Conservation (phyloP, 768 basidiomycete species). For the Mycena albidolilacea region DNA sequence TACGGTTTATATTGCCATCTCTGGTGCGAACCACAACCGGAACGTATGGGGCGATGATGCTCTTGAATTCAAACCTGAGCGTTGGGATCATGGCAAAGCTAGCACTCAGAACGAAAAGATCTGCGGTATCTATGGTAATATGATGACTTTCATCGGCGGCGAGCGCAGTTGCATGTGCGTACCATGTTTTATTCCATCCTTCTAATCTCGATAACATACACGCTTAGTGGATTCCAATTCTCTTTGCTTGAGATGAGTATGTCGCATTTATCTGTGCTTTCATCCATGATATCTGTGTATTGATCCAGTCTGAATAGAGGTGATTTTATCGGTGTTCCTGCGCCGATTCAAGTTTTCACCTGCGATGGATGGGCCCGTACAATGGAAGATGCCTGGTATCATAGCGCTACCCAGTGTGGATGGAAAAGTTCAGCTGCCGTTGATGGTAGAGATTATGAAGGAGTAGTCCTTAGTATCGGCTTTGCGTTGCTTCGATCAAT, state of each 20-base stretch:
- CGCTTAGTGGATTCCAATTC: slow-evolving; percentile 17
- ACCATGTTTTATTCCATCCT: background rate
- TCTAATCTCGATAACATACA: background rate
- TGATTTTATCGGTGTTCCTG: slow-evolving; percentile 11
- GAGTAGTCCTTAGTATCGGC: too few species aligned
- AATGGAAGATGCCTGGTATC: slow-evolving; percentile 10
- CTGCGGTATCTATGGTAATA: slow-evolving; percentile 22
- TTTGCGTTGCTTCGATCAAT: too few species aligned
- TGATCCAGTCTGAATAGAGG: slow-evolving; percentile 1
- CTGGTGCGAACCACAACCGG: slow-evolving; percentile 11
- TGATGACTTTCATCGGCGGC: background rate
- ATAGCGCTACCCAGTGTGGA: slow-evolving; percentile 11
- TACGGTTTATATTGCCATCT: background rate
- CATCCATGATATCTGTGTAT: background rate
- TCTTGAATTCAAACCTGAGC: slow-evolving; percentile 18
- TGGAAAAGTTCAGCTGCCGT: slow-evolving; percentile 2
- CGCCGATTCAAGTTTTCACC: slow-evolving; percentile 9
- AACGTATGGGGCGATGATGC: slow-evolving; percentile 13
- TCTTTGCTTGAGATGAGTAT: slow-evolving; percentile 15
- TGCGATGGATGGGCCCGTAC: background rate
- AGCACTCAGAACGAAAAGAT: background rate
- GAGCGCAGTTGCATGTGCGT: background rate
- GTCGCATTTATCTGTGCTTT: background rate
- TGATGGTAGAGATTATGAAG: background rate
- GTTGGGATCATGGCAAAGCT: slow-evolving; percentile 46